Evolutionary conservation across 139 green algal genomes (phyloP).

Genomic region (Nannochloris sp.): DNA sequence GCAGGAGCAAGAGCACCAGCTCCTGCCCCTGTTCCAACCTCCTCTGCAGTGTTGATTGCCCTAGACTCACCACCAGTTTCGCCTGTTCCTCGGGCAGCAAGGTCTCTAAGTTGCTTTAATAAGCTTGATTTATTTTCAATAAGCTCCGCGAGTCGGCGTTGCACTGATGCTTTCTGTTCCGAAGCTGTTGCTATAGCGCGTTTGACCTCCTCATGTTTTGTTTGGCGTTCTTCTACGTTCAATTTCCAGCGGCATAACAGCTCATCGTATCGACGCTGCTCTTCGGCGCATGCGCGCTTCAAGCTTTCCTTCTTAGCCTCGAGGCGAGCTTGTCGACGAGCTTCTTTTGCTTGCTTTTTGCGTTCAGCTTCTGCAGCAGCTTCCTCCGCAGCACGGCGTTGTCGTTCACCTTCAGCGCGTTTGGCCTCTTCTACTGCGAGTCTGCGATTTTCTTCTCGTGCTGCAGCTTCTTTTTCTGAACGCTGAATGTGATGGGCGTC

Average conservation of each 20-base stretch:
- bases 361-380: slow-evolving; percentile 2
- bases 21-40: too few species aligned
- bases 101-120: background rate
- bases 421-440: slow-evolving; percentile 6
- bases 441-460: background rate
- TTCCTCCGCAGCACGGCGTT: slow-evolving; percentile 4
- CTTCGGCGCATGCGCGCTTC: background rate
- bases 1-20: too few species aligned
- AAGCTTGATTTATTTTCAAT: background rate
- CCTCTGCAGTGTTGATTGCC: too few species aligned
- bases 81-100: too few species aligned
- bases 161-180: background rate
- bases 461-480: background rate
- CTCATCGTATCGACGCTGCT: slow-evolving; percentile 11
- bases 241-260: slow-evolving; percentile 12
- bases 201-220: slow-evolving; percentile 9
- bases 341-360: background rate
- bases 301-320: slow-evolving; percentile 4
- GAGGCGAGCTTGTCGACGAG: slow-evolving; percentile 4
- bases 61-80: too few species aligned
- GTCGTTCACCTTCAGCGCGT: background rate
- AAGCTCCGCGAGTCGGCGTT: background rate
- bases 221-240: slow-evolving; percentile 12
- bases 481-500: background rate
- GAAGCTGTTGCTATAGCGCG: background rate